Conservation (phyloP, 805 yeast genomes). For the Sugiyamaella qingdaonensis region DNA sequence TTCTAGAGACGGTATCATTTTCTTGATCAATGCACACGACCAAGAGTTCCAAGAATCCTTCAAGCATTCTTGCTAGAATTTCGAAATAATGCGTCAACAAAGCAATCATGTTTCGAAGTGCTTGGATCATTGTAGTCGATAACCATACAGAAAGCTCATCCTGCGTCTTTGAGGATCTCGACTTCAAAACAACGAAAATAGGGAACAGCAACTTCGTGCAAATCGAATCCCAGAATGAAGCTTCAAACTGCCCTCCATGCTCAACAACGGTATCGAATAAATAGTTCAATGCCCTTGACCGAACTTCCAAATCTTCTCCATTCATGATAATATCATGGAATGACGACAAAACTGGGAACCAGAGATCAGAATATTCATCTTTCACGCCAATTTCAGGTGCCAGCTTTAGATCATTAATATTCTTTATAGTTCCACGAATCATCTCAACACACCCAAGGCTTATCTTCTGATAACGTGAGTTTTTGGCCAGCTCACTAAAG, state of each 20-base stretch:
- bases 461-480: constrained; percentile 68
- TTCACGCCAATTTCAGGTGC: constrained; percentile 23
- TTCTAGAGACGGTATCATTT: constrained; percentile 92
- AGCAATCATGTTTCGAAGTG: constrained; percentile 80
- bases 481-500: constrained; percentile 77
- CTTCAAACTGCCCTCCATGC: constrained; percentile 72
- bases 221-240: constrained; percentile 75
- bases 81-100: constrained; percentile 80
- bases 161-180: constrained; percentile 69
- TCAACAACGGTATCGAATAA: constrained; percentile 77
- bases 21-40: constrained; percentile 92
- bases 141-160: constrained; percentile 95
- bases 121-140: constrained; percentile 93
- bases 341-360: constrained; percentile 85
- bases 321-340: constrained; percentile 88
- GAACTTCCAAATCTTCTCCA: constrained; percentile 89
- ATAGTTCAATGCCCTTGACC: constrained; percentile 79
- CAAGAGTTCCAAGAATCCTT: constrained; percentile 71
- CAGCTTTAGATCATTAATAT: constrained; percentile 43
- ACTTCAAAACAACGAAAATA: constrained; percentile 73
- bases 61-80: constrained; percentile 66
- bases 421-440: constrained; percentile 56
- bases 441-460: constrained; percentile 79
- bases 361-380: constrained; percentile 40
- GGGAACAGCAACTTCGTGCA: constrained; percentile 83